Base-by-base conservation (phyloP, 495 filamentous ascomycete species). In the Daldinia bambusicola region DNA sequence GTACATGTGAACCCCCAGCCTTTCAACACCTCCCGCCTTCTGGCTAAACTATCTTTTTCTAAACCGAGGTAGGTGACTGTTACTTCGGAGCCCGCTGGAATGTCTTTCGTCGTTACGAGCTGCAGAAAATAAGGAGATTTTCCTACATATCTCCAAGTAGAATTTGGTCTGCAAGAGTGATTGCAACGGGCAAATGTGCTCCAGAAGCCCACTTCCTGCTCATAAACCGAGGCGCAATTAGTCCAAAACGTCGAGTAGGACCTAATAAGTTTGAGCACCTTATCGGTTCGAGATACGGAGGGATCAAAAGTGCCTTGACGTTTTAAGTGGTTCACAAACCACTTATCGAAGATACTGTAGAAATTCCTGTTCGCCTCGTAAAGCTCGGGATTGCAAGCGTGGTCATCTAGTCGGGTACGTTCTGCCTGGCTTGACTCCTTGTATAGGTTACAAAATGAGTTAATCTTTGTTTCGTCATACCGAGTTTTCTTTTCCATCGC, bases 351-450 rank as follows among this genome's bases (percentile, higher is more conserved):
- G 6, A n/a, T 55, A 89, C 82, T 10, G 79, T 82, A 64, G 81
- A 80, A 0, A 81, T 85, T 82, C 87, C 90, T 56, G 91, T 86
- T 12, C 84, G 86, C 0, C 78, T 81, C 10, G 84, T 81, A 55
- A 90, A 80, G 4, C 84, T 75, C 20, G 68, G 69, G 0, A 89
- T 88, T 55, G 89, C 80, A 2, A 84, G 81, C 26, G 80, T 84
- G 30, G 89, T 88, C 26, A 89, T 77, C 37, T 61, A 79, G 7
- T 80, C 79, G 66, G 4, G 1, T 12, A 48, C 43, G 43, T 1
- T 8, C 1, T 26, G 26, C 26, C 26, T 26, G 26, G 26, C 26
- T 12, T 48, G 43, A 10, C 7, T 4, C 16, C 1, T 8, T 48
- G 26, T 26, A 26, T 26, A 26, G 26, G 26, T 26, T 26, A 26